These are phyloP conservation scores for Vaccinium corymbosum DNA, from an alignment of 148 eudicot species.

Conservation along the genomic window DNA sequence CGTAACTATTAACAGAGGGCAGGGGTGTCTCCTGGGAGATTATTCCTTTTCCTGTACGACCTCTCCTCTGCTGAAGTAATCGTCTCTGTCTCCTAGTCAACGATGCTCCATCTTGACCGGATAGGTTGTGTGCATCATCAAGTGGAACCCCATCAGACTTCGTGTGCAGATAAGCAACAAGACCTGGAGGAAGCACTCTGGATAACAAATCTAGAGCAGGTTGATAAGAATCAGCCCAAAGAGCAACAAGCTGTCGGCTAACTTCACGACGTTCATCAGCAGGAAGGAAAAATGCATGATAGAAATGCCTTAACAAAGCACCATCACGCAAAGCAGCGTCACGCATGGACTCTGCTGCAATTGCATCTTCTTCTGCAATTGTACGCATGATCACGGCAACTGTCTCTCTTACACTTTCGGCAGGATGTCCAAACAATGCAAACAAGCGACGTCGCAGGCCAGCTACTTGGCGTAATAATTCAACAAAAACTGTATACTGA, in stretches of 20 bases:
- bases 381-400: constrained; percentile 98
- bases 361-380: constrained; percentile 99
- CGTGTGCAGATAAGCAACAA: constrained; percentile 94
- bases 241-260: constrained; percentile 96
- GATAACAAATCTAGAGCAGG: constrained; percentile 90
- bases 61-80: constrained; percentile 79
- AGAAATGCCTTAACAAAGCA: constrained; percentile 87
- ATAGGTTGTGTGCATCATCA: constrained; percentile 48
- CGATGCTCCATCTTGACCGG: constrained; percentile 59
- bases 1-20: constrained; percentile 38
- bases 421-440: constrained; percentile 96
- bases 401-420: constrained; percentile 91
- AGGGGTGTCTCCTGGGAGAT: constrained; percentile 43
- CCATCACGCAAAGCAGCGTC: constrained; percentile 99
- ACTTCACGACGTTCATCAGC: constrained; percentile 90
- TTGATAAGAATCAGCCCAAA: constrained; percentile 99
- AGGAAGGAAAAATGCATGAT: constrained; percentile 84
- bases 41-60: constrained; percentile 47
- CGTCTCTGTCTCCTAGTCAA: constrained; percentile 78
- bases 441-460: constrained; percentile 86
- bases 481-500: constrained; percentile 90
- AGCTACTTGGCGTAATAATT: constrained; percentile 88
- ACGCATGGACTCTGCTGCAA: constrained; percentile 99
- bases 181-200: constrained; percentile 95
- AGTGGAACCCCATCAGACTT: constrained; percentile 47